A percentile compares a stretch with the other conserved stretches of the same genome.
Evolutionary conservation across 192 early-diverging fungal species (phyloP).

Genomic region (Phycomyces nitens): DNA sequence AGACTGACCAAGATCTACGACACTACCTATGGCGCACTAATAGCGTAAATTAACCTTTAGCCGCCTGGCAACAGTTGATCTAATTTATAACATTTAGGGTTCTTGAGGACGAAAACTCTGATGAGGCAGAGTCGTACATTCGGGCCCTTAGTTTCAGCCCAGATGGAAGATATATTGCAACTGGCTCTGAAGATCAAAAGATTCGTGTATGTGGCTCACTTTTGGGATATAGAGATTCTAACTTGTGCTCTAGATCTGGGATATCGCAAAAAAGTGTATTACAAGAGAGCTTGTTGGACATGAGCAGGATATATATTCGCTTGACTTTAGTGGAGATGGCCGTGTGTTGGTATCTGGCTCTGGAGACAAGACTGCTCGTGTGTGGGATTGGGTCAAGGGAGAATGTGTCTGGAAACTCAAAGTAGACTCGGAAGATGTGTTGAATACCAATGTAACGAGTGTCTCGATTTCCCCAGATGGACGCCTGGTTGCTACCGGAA

Average conservation of each 20-base stretch:
- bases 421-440: conserved; percentile 61
- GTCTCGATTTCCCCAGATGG: conserved; percentile 93
- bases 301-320: conserved; percentile 94
- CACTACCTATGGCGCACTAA: conserved; percentile 17
- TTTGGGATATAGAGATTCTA: too few relatives aligned
- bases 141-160: conserved; percentile 95
- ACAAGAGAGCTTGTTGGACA: conserved; percentile 76
- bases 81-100: conserved; percentile 40
- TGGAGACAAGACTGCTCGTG: conserved; percentile 78
- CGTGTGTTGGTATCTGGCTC: conserved; percentile 85
- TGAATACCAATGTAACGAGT: conserved; percentile 90
- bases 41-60: conserved; percentile 9
- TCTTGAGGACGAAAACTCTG: conserved; percentile 72
- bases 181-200: conserved; percentile 94
- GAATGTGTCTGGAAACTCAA: conserved; percentile 65
- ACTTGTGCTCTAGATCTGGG: conserved; percentile 60
- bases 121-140: conserved; percentile 88
- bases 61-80: too few relatives aligned
- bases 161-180: conserved; percentile 84
- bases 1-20: conserved; percentile 85
- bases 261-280: conserved; percentile 62
- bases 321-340: conserved; percentile 93
- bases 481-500: conserved; percentile 83
- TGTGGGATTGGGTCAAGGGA: conserved; percentile 86
- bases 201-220: conserved; percentile 79